Evolutionary conservation across 495 filamentous ascomycete species (phyloP), one percentile per base, ranked within the genome.

Genomic region (Chaetomium tenue): DNA sequence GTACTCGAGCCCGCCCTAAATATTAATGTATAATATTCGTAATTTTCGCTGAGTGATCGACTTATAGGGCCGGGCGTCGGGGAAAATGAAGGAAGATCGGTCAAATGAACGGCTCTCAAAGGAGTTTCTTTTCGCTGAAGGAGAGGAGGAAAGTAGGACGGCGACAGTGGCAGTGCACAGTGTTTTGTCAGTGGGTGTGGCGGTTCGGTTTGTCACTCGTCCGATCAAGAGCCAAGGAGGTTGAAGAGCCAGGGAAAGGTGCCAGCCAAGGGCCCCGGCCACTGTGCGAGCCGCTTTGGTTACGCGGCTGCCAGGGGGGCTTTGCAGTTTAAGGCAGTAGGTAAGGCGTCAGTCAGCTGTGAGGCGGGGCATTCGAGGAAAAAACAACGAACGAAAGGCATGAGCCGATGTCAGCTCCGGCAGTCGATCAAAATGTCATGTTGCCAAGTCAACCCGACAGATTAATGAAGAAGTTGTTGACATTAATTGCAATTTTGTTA

Each of bases 131-230:
- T 22, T 23, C 11, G 18, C 39, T 39, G 28, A 22, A 54, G 51
- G 46, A 61, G 37, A 39, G 30, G 22, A 39, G 33, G 37, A 26
- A 12, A 30, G 22, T 50, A 58, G 23, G 44, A 63, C 16, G 47
- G 44, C 28, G 57, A 47, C 47, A 11, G 61, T 64, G 66, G 66
- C 66, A 61, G 66, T 64, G 66, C 66, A 64, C 50, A 37, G 40
- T 58, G 61, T 64, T 68, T 57, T 59, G 39, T 61, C 52, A 15
- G 52, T 26, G 60, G 60, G 60, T 67, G 65, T 67, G 48, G 65
- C 54, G 64, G 26, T 40, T 50, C 37, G 58, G 22, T 7, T 22
- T 53, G 58, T 48, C 58, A 58, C 26, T 61, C 33, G 67, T 30
- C n/a, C 47, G 30, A 22, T 33, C 13, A 26, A 44, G 33, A 46